Evolutionary conservation across 345 rosid genomes (phyloP), one percentile per base, ranked within the genome.

Genomic region (Stellera chamaejasme): DNA sequence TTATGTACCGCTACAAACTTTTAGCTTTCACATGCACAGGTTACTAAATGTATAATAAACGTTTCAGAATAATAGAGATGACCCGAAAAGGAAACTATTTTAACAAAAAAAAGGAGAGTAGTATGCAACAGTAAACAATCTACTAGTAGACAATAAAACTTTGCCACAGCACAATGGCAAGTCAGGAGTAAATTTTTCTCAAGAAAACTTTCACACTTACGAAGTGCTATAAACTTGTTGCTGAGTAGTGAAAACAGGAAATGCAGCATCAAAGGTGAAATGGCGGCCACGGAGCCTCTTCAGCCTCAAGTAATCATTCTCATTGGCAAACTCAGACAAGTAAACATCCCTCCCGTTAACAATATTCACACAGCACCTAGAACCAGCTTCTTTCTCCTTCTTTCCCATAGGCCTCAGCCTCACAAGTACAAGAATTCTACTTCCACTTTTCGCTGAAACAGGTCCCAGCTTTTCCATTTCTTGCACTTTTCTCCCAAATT

Each of bases 351-450:
- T 79, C 55, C 72, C 72, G 16, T 88, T 88, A 74, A 85, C 79
- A 67, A 91, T 70, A 78, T 79, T 83, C 42, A 88, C 96, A 55
- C 98, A 88, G 41, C 95, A 78, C 45, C 88, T 53, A 36, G 85
- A 74, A 4, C 92, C 96, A 0, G 73, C 84, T 65, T 91, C 98
- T 72, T 66, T 91, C 74, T 91, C 98, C 77, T 82, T 88, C 79
- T 70, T 88, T 32, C 78, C 79, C 92, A 91, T 82, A 2, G 98
- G 98, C 81, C 98, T 82, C 57, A 91, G 86, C 83, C 98, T 80
- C 45, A 85, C 96, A 68, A 85, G 88, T 76, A 91, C 96, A 16
- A 72, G 73, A 70, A 91, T 91, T 61, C 92, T 56, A 55, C 86
- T 79, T 15, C 54, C 69, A 53, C 61, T 56, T 19, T 58, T 61